Conservation (phyloP, 306 rosid genomes). For the Glycyrrhiza uralensis region DNA sequence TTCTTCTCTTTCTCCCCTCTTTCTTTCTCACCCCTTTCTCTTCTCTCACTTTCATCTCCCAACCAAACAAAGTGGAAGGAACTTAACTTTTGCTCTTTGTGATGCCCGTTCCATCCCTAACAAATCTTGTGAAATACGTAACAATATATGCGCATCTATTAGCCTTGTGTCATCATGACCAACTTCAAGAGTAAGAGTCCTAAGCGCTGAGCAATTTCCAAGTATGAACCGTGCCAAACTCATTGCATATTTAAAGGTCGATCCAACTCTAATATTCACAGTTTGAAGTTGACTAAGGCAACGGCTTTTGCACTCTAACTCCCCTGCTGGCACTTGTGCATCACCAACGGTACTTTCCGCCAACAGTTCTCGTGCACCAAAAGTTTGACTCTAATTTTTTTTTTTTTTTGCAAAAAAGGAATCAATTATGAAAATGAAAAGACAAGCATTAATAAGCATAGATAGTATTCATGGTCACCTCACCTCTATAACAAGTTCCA, state of each 20-base stretch:
- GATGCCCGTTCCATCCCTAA: slow-evolving; percentile 5
- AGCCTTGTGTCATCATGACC: too few species aligned
- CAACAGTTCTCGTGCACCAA: too few species aligned
- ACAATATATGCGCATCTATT: not conserved
- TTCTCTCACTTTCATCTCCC: too few species aligned
- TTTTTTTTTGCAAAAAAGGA: too few species aligned
- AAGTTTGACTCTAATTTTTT: too few species aligned
- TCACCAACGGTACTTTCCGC: too few species aligned
- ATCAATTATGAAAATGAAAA: not conserved
- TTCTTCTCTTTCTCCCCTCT: too few species aligned
- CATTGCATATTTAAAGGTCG: not conserved
- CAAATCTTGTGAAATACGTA: not conserved
- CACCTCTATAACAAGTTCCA: slow-evolving; percentile 2
- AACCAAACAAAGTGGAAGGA: too few species aligned
- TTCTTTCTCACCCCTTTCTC: too few species aligned
- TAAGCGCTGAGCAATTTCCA: not conserved
- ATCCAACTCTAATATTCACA: not conserved
- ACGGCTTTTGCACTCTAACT: not conserved
- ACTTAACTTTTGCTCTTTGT: not conserved
- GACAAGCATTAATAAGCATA: not conserved
- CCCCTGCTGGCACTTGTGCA: not conserved
- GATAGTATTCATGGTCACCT: not conserved
- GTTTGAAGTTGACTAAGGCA: not conserved
- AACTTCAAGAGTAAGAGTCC: not conserved
- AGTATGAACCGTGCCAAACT: not conserved